phyloP scores from a whole-genome alignment of 306 rosid genomes.

The Clitoria ternatea region DNA sequence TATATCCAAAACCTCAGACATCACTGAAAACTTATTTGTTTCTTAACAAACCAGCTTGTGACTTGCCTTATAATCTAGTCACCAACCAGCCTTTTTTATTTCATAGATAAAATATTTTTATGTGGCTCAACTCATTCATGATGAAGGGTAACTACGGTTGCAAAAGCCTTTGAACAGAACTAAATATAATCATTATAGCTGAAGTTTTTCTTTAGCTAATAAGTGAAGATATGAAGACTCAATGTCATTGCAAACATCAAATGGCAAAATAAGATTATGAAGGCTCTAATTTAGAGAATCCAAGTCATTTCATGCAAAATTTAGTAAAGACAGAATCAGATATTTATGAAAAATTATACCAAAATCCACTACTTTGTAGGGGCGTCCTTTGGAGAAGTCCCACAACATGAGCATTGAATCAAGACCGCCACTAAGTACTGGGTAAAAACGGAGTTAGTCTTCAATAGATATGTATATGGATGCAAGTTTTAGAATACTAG shows the following conservation, averaged over 20 bases:
- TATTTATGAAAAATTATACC: constrained; percentile 39
- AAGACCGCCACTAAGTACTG: constrained; percentile 93
- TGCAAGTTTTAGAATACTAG: constrained; percentile 6
- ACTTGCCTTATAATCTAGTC: constrained; percentile 4
- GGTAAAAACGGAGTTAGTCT: constrained; percentile 3
- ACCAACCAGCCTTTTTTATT: constrained; percentile 21
- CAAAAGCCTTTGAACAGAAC: constrained; percentile 3
- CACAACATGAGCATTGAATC: constrained; percentile 82
- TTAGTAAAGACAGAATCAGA: not conserved
- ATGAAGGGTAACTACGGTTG: not conserved
- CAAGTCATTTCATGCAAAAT: not conserved
- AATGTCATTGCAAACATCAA: constrained; percentile 1
- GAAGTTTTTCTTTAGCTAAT: not conserved
- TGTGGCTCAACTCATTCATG: not conserved
- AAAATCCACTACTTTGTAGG: constrained; percentile 58
- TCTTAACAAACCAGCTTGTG: not conserved
- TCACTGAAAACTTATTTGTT: not conserved
- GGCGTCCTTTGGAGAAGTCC: constrained; percentile 93
- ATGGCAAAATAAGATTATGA: not conserved
- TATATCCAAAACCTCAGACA: not conserved
- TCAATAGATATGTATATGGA: constrained; percentile 4
- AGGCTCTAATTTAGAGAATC: not conserved
- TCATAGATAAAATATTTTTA: not conserved
- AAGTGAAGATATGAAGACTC: not conserved
- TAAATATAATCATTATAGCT: not conserved